Evolutionary conservation across 495 filamentous ascomycete species (phyloP), one percentile per base, ranked within the genome.

Genomic region (Hyphodiscus hymeniophilus): DNA sequence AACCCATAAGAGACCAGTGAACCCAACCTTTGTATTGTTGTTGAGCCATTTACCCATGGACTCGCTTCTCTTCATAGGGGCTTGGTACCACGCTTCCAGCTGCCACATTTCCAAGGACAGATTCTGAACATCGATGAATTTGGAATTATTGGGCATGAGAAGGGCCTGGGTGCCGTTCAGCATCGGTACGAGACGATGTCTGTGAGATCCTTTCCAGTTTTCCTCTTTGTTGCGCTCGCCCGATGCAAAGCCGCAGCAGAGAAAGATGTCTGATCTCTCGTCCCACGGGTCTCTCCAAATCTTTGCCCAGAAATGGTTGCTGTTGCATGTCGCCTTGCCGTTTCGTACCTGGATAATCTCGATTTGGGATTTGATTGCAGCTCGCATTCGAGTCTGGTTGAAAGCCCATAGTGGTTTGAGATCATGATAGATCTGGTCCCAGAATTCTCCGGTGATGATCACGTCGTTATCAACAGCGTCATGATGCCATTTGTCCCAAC

Each of bases 171-270:
- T 81, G n/a, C 67, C 71, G 57, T 89, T 89, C 41, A 75, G 62
- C 71, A 85, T 81, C 51, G 70, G 64, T 10, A 85, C 72, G 45
- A 86, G 72, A 13, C 83, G 77, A 58, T 87, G 80, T 15, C 82
- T 76, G 47, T 87, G 83, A 57, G 85, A 81, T 20, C 69, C 63
- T 22, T 60, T 64, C 84, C 84, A 88, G 52, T 80, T 84, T 13
- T 72, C 64, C 30, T 61, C 61, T 28, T 61, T 69, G 52, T 84
- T 83, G 16, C 66, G 63, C 1, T 83, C 84, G 7, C 83, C 84
- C 13, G 76, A 76, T 0, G 81, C 81, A 10, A 77, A 71, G 43
- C 82, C 83, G 15, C 84, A 75, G 83, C 84, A 88, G 31, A 84
- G 67, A 42, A 79, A 58, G 0, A 52, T 62, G 28, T 74, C 59